Evolutionary conservation across 768 basidiomycete genomes (phyloP).

Genomic region (Podaxis sp.): DNA sequence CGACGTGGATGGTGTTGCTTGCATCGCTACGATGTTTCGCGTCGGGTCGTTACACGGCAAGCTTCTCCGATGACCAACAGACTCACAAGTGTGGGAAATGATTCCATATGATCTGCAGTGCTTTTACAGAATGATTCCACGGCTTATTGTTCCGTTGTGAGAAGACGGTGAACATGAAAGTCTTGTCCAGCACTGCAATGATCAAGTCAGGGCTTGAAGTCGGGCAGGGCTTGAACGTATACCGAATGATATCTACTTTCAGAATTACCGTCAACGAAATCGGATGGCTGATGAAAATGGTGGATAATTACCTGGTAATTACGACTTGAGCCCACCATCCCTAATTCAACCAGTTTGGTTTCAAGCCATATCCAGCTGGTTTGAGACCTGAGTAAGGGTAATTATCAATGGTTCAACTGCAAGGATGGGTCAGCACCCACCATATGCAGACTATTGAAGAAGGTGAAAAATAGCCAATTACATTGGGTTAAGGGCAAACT

Average conservation of each 20-base stretch:
- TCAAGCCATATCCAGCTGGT: slow-evolving; percentile 91
- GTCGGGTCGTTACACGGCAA: neutral
- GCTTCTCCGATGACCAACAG: neutral
- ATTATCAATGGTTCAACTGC: neutral
- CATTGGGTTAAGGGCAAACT: slow-evolving; percentile 13
- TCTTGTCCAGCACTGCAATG: slow-evolving; percentile 71
- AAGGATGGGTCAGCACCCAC: slow-evolving; percentile 28
- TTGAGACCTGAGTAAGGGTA: slow-evolving; percentile 53
- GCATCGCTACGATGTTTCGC: slow-evolving; percentile 38
- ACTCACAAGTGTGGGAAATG: slow-evolving; percentile 76
- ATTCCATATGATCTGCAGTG: slow-evolving; percentile 84
- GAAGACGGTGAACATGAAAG: slow-evolving; percentile 86
- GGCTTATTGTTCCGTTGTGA: slow-evolving; percentile 65
- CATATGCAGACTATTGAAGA: slow-evolving; percentile 65
- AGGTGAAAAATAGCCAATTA: neutral
- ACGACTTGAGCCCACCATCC: slow-evolving; percentile 68
- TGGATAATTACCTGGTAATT: slow-evolving; percentile 58
- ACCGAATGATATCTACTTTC: slow-evolving; percentile 61
- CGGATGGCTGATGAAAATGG: slow-evolving; percentile 7
- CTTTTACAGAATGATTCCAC: slow-evolving; percentile 79
- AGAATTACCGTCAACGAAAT: neutral
- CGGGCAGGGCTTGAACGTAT: slow-evolving; percentile 2
- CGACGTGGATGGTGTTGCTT: slow-evolving; percentile 80
- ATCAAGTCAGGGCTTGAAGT: neutral
- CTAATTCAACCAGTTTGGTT: slow-evolving; percentile 81